A percentile compares a stretch with the other conserved stretches of the same genome.
These are phyloP conservation scores for Naganishia cerealis DNA, from an alignment of 1,284 basidiomycete species.

Conservation along the genomic window DNA sequence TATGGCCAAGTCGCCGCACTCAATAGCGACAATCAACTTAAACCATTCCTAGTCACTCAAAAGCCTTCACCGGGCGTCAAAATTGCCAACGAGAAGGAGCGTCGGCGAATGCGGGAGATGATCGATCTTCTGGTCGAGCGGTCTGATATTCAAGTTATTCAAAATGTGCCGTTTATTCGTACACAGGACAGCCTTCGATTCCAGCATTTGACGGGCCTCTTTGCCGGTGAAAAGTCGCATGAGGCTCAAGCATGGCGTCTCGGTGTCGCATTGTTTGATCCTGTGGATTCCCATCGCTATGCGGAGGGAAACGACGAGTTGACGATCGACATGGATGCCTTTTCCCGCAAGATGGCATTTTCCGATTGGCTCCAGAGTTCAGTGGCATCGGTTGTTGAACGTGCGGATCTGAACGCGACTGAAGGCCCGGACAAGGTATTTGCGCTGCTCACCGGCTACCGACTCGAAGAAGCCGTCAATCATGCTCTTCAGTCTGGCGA, in stretches of 20 bases:
- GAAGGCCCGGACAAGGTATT: constrained; percentile 65
- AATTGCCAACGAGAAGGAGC: neutral
- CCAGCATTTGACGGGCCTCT: constrained; percentile 71
- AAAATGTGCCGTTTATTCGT: constrained; percentile 63
- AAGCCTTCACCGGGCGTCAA: constrained; percentile 36
- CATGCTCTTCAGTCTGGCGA: constrained; percentile 74
- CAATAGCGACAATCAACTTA: constrained; percentile 35
- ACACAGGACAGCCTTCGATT: constrained; percentile 69
- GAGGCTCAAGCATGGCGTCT: constrained; percentile 82
- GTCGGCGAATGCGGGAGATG: constrained; percentile 62
- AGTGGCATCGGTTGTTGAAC: constrained; percentile 72
- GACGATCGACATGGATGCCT: constrained; percentile 48
- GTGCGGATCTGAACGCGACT: constrained; percentile 64
- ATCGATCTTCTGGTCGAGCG: constrained; percentile 76
- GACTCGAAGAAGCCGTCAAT: constrained; percentile 78
- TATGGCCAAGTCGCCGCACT: constrained; percentile 39
- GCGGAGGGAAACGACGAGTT: constrained; percentile 61
- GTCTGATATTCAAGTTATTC: constrained; percentile 65
- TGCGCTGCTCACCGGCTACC: constrained; percentile 79
- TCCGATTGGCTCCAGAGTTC: constrained; percentile 81
- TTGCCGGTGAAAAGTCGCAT: constrained; percentile 71
- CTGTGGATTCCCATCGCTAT: constrained; percentile 63
- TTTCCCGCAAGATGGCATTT: constrained; percentile 78
- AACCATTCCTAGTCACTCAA: constrained; percentile 40
- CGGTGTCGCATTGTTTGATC: constrained; percentile 87